These are phyloP conservation scores for Tolypocladium ovalisporum DNA, from an alignment of 2,329 filamentous ascomycete species.

Conservation along the genomic window DNA sequence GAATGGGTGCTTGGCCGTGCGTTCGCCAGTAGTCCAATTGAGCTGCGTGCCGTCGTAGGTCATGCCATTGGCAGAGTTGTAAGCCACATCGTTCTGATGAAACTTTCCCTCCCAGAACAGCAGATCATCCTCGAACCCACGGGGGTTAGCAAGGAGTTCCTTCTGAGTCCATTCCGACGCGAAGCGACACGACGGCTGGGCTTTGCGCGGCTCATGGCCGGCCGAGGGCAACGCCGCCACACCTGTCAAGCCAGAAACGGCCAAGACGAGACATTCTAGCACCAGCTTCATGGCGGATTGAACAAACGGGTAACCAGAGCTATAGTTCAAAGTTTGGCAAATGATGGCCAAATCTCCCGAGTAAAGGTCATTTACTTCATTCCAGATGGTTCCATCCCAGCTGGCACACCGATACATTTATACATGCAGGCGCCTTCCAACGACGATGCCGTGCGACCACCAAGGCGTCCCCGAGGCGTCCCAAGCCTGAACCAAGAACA, in stretches of 20 bases:
- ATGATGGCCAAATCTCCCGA: background rate
- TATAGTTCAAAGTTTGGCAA: background rate
- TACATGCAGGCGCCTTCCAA: background rate
- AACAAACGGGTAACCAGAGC: background rate
- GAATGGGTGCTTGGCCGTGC: conserved; percentile 23
- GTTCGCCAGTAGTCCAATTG: conserved; percentile 24
- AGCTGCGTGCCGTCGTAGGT: conserved; percentile 28
- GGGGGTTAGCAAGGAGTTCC: conserved; percentile 15
- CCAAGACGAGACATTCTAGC: background rate
- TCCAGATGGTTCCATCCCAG: too few species aligned
- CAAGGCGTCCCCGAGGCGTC: too few species aligned
- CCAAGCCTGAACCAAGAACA: too few species aligned
- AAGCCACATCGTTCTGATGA: conserved; percentile 27
- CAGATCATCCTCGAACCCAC: conserved; percentile 23
- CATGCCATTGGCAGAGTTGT: conserved; percentile 30
- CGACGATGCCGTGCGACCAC: background rate
- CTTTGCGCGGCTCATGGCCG: background rate
- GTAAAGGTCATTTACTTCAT: too few species aligned
- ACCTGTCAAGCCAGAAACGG: background rate
- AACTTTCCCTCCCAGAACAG: conserved; percentile 34
- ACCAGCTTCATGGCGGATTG: background rate
- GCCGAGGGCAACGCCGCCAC: background rate
- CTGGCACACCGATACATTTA: background rate
- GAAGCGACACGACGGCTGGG: conserved; percentile 17
- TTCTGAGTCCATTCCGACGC: conserved; percentile 16